A percentile compares a stretch with the other conserved stretches of the same genome.
phyloP scores from a whole-genome alignment of 2,329 filamentous ascomycete species.

The Plenodomus tracheiphilus region DNA sequence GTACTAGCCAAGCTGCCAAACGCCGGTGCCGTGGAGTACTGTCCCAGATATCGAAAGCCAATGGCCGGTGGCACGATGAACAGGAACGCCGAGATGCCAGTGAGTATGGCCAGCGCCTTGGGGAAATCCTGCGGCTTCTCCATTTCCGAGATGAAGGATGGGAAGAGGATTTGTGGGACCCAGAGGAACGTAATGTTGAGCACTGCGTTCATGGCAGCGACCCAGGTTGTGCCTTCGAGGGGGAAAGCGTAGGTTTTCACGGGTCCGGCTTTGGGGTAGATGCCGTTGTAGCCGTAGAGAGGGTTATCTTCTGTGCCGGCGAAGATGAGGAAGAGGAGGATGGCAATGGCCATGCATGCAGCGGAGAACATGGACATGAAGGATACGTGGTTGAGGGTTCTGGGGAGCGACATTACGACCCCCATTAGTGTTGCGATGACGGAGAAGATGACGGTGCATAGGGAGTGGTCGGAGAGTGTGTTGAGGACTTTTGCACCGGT shows the following conservation, averaged over 20 bases:
- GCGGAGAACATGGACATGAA: conserved; percentile 79
- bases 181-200: conserved; percentile 95
- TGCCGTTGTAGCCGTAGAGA: conserved; percentile 55
- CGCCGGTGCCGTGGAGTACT: conserved; percentile 84
- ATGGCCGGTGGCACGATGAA: conserved; percentile 81
- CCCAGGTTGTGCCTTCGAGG: conserved; percentile 72
- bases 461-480: conserved; percentile 63
- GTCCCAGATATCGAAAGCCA: conserved; percentile 82
- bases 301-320: conserved; percentile 74
- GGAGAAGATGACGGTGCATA: conserved; percentile 80
- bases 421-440: conserved; percentile 74
- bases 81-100: conserved; percentile 82
- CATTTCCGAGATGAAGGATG: conserved; percentile 96
- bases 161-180: conserved; percentile 90
- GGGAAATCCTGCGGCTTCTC: conserved; percentile 78
- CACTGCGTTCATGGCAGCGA: conserved; percentile 81
- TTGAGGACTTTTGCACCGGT: conserved; percentile 12
- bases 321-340: conserved; percentile 80
- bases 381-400: conserved; percentile 79
- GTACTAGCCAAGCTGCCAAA: conserved; percentile 78
- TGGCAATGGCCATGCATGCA: conserved; percentile 84
- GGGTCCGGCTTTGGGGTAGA: conserved; percentile 60
- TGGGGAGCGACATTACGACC: conserved; percentile 78
- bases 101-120: conserved; percentile 88
- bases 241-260: conserved; percentile 72